Evolutionary conservation across 306 rosid genomes (phyloP).

Genomic region (Rosa persica): DNA sequence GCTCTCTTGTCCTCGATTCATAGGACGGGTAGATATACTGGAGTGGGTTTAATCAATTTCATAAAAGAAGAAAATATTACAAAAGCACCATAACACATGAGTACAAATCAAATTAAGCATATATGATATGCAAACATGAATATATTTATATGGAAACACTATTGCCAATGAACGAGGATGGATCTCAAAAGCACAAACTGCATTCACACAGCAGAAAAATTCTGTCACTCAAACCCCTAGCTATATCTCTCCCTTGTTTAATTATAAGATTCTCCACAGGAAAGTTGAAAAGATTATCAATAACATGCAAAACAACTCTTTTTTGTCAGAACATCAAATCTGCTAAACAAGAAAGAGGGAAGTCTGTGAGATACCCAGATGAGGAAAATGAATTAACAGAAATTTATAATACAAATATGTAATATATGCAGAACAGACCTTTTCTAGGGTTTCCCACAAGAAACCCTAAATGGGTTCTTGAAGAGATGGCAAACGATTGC

Average conservation of each 20-base stretch:
- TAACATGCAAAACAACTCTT: background rate
- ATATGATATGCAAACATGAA: too few relatives aligned
- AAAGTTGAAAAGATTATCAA: background rate
- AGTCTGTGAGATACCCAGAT: conserved; percentile 10
- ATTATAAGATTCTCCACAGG: background rate
- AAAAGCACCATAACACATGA: background rate
- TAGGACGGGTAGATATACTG: background rate
- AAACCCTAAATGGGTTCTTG: conserved; percentile 28
- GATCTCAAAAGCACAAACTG: conserved; percentile 16
- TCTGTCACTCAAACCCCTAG: conserved; percentile 18
- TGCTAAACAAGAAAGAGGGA: background rate
- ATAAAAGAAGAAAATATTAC: background rate
- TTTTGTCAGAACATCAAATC: conserved; percentile 6
- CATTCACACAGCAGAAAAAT: conserved; percentile 7
- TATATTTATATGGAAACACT: background rate
- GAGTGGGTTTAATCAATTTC: background rate
- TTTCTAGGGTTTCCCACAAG: background rate
- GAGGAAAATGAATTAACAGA: background rate
- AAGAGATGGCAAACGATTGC: background rate
- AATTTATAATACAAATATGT: background rate
- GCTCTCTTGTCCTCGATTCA: background rate
- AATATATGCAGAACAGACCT: background rate
- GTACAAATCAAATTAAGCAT: background rate
- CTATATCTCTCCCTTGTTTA: background rate
- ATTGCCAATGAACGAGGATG: conserved; percentile 17